Conservation (phyloP, 257 asterid species). For the Paraleonurus japonicus region DNA sequence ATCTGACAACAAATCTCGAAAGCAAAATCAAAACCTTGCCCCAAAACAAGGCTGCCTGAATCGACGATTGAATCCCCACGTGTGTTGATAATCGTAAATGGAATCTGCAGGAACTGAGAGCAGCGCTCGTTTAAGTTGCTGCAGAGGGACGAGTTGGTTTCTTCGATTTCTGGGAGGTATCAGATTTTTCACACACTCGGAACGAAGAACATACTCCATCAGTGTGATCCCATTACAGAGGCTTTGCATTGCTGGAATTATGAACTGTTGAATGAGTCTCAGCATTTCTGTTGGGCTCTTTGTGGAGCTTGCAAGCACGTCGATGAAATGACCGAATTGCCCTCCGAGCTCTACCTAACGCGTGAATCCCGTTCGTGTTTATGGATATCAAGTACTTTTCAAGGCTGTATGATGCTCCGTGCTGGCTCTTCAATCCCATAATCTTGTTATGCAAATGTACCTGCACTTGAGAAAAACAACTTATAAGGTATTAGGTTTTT, state of each 20-base stretch:
- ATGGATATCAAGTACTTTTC: constrained; percentile 67
- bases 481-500: background rate
- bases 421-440: constrained; percentile 57
- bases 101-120: constrained; percentile 81
- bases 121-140: constrained; percentile 60
- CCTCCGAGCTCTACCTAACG: constrained; percentile 87
- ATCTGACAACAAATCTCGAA: constrained; percentile 77
- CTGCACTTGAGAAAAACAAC: constrained; percentile 33
- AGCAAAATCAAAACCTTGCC: constrained; percentile 67
- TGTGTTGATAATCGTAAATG: constrained; percentile 89
- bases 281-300: constrained; percentile 74
- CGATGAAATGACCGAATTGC: constrained; percentile 56
- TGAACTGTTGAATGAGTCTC: constrained; percentile 69
- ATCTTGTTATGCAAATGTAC: constrained; percentile 79
- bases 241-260: constrained; percentile 65
- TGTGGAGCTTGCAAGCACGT: constrained; percentile 74
- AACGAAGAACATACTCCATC: constrained; percentile 62
- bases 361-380: constrained; percentile 63
- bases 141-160: constrained; percentile 50
- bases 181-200: constrained; percentile 66
- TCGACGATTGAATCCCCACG: constrained; percentile 66
- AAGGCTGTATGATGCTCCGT: constrained; percentile 74
- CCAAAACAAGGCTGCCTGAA: constrained; percentile 54
- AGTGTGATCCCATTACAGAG: constrained; percentile 58
- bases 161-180: constrained; percentile 66